Evolutionary conservation across 1,139 yeast species (phyloP).

Genomic region (Saccharomycopsis phalli): DNA sequence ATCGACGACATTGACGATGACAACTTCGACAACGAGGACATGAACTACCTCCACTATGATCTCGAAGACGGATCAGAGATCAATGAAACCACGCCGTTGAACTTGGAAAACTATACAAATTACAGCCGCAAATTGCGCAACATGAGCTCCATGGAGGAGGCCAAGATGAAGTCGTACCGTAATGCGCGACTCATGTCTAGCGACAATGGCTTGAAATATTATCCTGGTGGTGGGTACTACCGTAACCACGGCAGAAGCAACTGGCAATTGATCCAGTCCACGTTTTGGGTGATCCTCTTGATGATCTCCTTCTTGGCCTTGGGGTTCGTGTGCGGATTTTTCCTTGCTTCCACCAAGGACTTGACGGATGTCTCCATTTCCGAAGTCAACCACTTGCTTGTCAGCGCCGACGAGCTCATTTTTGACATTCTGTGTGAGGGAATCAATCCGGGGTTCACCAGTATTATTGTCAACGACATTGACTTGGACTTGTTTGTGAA

Average conservation of each 20-base stretch:
- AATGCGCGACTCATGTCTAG: conserved; percentile 8
- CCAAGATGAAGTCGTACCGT: conserved; percentile 13
- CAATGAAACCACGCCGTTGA: conserved; percentile 19
- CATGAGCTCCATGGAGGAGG: conserved; percentile 22
- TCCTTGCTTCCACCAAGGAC: conserved; percentile 82
- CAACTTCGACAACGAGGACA: conserved; percentile 29
- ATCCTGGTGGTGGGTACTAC: conserved; percentile 7
- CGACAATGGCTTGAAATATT: conserved; percentile 1
- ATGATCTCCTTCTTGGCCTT: conserved; percentile 42
- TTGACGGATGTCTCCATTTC: conserved; percentile 55
- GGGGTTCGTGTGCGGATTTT: conserved; percentile 77
- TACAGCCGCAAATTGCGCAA: conserved; percentile 30
- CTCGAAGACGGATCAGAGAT: conserved; percentile 18
- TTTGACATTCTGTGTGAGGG: conserved; percentile 75
- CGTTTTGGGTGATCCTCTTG: conserved; percentile 18
- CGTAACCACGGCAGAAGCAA: background rate
- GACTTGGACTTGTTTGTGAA: conserved; percentile 86
- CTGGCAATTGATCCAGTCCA: conserved; percentile 16
- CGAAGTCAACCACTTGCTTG: conserved; percentile 60
- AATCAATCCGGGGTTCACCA: conserved; percentile 78
- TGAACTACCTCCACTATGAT: conserved; percentile 19
- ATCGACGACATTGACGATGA: conserved; percentile 53
- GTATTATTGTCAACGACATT: conserved; percentile 54
- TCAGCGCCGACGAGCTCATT: conserved; percentile 76
- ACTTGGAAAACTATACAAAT: conserved; percentile 11